These are phyloP conservation scores for Fusarium acutatum DNA, from an alignment of 2,329 filamentous ascomycete species.

Conservation along the genomic window DNA sequence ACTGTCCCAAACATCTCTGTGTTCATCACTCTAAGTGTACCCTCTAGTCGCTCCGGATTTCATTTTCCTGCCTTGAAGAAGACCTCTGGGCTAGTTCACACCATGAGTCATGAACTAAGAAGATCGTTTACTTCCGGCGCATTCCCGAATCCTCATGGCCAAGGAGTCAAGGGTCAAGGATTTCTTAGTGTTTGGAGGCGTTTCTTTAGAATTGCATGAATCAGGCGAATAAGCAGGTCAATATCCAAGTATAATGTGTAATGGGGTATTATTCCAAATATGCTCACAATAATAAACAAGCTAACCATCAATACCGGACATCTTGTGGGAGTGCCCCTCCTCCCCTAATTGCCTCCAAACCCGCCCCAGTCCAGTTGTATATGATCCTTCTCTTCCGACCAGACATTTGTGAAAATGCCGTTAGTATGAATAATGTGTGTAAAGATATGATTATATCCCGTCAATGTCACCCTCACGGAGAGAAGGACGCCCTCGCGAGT, in stretches of 20 bases:
- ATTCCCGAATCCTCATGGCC: background rate
- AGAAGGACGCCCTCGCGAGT: constrained; percentile 24
- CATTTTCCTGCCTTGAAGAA: background rate
- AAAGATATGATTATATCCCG: constrained; percentile 26
- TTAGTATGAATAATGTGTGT: constrained; percentile 18
- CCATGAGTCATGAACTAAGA: background rate
- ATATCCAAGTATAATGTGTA: constrained; percentile 20
- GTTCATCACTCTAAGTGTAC: background rate
- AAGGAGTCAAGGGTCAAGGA: background rate
- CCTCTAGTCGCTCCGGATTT: background rate
- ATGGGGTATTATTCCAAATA: constrained; percentile 44
- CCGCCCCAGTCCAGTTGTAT: constrained; percentile 19
- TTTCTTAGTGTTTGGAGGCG: background rate
- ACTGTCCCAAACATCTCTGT: background rate
- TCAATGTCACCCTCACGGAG: constrained; percentile 7
- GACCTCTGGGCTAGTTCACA: background rate
- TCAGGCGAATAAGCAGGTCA: background rate
- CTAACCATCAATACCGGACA: constrained; percentile 36
- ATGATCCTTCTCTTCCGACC: constrained; percentile 19
- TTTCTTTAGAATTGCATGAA: background rate
- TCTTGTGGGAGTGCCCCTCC: constrained; percentile 12
- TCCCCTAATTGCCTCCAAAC: constrained; percentile 8
- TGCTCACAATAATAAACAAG: constrained; percentile 38
- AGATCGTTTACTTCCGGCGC: background rate
- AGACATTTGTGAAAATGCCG: constrained; percentile 23